phyloP scores from a whole-genome alignment of 768 basidiomycete genomes.

The Glaciozyma antarctica region DNA sequence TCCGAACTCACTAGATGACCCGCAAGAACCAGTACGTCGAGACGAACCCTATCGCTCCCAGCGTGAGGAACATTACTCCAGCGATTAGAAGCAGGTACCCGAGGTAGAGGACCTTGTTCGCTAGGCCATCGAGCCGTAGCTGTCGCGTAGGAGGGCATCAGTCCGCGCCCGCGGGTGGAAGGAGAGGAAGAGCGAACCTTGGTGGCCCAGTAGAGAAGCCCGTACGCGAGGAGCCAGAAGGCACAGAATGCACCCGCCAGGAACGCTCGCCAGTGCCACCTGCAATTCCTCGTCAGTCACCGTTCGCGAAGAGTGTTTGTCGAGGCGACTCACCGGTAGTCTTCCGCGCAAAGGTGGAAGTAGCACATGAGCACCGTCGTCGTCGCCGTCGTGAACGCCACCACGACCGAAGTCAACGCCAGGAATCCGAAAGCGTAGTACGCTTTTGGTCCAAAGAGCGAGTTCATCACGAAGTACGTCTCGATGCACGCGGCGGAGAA shows the following conservation, averaged over 20 bases:
- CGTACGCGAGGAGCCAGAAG: conserved; percentile 82
- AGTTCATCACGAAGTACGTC: conserved; percentile 81
- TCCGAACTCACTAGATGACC: conserved; percentile 56
- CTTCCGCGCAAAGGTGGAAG: conserved; percentile 85
- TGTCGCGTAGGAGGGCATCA: conserved; percentile 49
- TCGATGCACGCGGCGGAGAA: conserved; percentile 88
- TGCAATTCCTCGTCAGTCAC: conserved; percentile 32
- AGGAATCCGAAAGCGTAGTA: conserved; percentile 97
- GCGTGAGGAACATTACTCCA: conserved; percentile 66
- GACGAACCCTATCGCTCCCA: conserved; percentile 82
- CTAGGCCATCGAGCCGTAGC: conserved; percentile 70
- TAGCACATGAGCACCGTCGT: conserved; percentile 42
- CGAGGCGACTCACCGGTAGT: conserved; percentile 59
- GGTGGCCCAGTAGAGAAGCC: conserved; percentile 37
- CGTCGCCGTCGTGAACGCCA: conserved; percentile 68
- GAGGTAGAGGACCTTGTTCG: conserved; percentile 73
- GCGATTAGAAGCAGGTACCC: conserved; percentile 80
- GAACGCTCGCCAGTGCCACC: conserved; percentile 97
- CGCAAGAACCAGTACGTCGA: conserved; percentile 86
- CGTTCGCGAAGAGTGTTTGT: neutral
- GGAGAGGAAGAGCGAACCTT: neutral
- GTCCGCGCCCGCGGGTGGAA: conserved; percentile 18
- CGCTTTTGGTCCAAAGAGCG: conserved; percentile 74
- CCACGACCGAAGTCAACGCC: conserved; percentile 69
- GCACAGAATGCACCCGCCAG: conserved; percentile 83